Percentiles rank a stretch among this genome's conserved stretches.
These are phyloP conservation scores for Rhynchosporium agropyri DNA, from an alignment of 2,329 filamentous ascomycete species.

Conservation along the genomic window DNA sequence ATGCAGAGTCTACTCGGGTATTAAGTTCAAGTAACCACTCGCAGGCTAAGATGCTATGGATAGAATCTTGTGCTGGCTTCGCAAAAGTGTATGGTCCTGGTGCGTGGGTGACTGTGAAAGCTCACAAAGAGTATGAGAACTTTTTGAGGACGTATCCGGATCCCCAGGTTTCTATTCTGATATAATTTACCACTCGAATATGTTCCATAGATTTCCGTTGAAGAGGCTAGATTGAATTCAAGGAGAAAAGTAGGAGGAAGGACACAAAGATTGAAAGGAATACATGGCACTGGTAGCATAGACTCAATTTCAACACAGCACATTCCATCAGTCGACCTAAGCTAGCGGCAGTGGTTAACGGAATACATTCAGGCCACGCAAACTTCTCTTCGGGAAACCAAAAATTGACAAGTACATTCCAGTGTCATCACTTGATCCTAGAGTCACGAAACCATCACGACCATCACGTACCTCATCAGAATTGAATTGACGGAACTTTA, in stretches of 20 bases:
- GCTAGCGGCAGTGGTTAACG: no score
- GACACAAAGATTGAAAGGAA: no score
- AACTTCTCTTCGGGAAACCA: no score
- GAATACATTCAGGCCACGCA: no score
- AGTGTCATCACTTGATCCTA: no score
- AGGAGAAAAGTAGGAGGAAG: neutral
- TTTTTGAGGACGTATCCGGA: constrained; percentile 32
- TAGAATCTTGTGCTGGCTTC: constrained; percentile 35
- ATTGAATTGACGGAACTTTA: no score
- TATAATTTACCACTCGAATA: neutral
- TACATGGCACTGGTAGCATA: no score
- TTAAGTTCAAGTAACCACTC: constrained; percentile 23
- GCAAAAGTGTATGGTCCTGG: constrained; percentile 33
- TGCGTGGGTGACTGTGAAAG: constrained; percentile 31
- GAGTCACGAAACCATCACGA: no score
- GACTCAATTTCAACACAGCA: no score
- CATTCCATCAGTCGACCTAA: no score
- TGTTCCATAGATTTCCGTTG: constrained; percentile 7
- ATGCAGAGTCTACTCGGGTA: constrained; percentile 32
- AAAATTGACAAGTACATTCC: no score
- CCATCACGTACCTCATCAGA: no score
- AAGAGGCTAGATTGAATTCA: neutral
- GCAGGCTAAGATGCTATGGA: constrained; percentile 35
- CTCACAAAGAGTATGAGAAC: constrained; percentile 36
- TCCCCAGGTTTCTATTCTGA: constrained; percentile 18